A percentile compares a stretch with the other conserved stretches of the same genome.
Evolutionary conservation across 495 filamentous ascomycete species (phyloP).

Genomic region (Podospora appendiculata): DNA sequence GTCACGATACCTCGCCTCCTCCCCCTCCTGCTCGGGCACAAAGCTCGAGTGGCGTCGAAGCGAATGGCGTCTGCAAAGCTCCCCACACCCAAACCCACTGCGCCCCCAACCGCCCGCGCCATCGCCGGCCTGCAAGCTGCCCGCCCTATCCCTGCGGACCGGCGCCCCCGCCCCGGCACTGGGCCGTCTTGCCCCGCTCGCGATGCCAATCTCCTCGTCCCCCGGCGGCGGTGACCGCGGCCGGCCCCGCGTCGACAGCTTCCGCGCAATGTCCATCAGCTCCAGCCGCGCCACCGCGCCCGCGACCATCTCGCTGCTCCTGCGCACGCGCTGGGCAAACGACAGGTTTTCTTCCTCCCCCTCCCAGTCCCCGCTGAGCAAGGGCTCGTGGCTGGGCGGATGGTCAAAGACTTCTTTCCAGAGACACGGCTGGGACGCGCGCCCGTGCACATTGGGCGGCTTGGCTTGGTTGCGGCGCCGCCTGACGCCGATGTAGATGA

Average conservation of each 20-base stretch:
- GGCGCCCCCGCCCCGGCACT: background rate
- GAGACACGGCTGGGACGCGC: conserved; percentile 10
- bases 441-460: background rate
- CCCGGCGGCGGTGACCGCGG: background rate
- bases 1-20: too few species aligned
- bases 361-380: background rate
- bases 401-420: conserved; percentile 9
- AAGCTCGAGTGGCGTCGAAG: background rate
- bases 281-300: conserved; percentile 6
- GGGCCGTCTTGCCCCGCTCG: too few species aligned
- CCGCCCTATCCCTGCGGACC: background rate
- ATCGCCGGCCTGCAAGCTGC: background rate
- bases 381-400: conserved; percentile 1
- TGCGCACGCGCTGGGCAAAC: conserved; percentile 2
- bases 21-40: background rate
- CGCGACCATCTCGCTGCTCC: conserved; percentile 2
- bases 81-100: background rate
- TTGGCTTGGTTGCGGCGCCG: background rate
- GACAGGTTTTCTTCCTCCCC: background rate
- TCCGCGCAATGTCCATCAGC: conserved; percentile 5
- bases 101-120: background rate
- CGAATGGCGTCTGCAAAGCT: too few species aligned
- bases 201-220: conserved; percentile 2
- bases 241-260: background rate
- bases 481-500: conserved; percentile 5